Base-by-base conservation (phyloP, 2,329 filamentous ascomycete genomes). In the Colletotrichum salicis region DNA sequence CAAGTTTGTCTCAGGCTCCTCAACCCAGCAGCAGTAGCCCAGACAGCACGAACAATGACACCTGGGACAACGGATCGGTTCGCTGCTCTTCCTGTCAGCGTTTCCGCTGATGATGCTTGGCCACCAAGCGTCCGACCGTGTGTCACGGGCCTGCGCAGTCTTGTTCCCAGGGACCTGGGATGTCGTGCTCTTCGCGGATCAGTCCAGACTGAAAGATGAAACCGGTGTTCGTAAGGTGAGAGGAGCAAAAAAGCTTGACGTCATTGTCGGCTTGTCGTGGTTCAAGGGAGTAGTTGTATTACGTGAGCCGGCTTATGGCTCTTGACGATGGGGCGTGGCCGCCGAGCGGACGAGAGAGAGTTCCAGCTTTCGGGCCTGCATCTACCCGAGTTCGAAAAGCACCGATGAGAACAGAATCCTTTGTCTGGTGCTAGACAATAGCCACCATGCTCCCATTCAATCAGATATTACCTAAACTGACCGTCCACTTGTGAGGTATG, bases 181-280 rank as follows among this genome's bases (percentile, higher is more conserved):
- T 67, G 68, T 52, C 64, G 64, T 61, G 58, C 64, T 33, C 52
- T 51, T 45, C 13, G 27, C 56, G 51, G 51, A 62, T 67, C 52
- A 71, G 68, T 58, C 41, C 52, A 61, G 37, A 68, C 41, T 63
- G 66, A 62, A 52, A 48, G 64, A 51, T 71, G 68, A 71, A 71
- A 71, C 68, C 52, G 57, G 68, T 58, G 51, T 62, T 31, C 58
- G 62, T 64, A 64, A 22, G 45, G 52, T 57, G 24, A 22, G 35
- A 51, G 52, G 27, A 41, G 15, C 19, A 33, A 54, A 48, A 22
- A 24, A 15, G 60, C 12, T 10, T 57, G 56, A 70, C 67, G 67
- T 70, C 67, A 70, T 62, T 13, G 29, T 11, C 56, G 63, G 56
- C 58, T 55, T 33, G 55, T 35, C 3, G 31, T 70, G 56, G 67